Base-by-base conservation (phyloP, 2,329 filamentous ascomycete genomes). In the Talaromyces rugulosus region DNA sequence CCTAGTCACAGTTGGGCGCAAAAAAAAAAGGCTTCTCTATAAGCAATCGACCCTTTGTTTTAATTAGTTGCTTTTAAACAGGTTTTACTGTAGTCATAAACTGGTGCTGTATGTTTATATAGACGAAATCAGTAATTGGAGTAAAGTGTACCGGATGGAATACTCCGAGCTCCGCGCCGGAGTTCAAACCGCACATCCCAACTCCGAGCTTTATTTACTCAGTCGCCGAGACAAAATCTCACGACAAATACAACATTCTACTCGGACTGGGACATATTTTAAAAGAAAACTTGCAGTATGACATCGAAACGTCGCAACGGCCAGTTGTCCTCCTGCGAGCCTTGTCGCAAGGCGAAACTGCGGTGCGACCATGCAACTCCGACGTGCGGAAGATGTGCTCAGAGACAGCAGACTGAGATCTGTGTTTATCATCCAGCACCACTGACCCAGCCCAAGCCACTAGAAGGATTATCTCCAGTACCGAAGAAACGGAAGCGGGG, bases 301-400 rank as follows among this genome's bases (percentile, higher is more conserved):
- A 16, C 61, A 3, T 30, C 60, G 40, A 62, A 59, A 28, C 52
- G 61, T 40, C 61, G 61, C 33, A 62, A 62, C 36, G 61, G 61
- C 52, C 61, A 67, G 23, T 58, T 67, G 23, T 59, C 66, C 3
- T 66, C 68, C 2, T 70, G 68, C 60, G 68, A 70, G 58, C 68
- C 68, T 5, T 70, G 68, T 47, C 66, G 68, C 5, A 68, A 65
- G 54, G 65, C 67, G 14, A 70, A 69, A 51, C 28, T 70, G n/a
- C 66, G 68, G 18, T 70, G 68, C 50, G 68, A 69, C 14, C 67
- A 70, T 52, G 51, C 60, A 28, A 61, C 51, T 4, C 68, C 68
- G 11, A 47, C 61, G 36, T 69, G 67, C 14, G 59, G 62, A 42
- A 65, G 68, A 36, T 69, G 68, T 18, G 30, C 58, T 12, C 65